phyloP scores from a whole-genome alignment of 1,139 yeast species.

The Kluyveromyces sp. region DNA sequence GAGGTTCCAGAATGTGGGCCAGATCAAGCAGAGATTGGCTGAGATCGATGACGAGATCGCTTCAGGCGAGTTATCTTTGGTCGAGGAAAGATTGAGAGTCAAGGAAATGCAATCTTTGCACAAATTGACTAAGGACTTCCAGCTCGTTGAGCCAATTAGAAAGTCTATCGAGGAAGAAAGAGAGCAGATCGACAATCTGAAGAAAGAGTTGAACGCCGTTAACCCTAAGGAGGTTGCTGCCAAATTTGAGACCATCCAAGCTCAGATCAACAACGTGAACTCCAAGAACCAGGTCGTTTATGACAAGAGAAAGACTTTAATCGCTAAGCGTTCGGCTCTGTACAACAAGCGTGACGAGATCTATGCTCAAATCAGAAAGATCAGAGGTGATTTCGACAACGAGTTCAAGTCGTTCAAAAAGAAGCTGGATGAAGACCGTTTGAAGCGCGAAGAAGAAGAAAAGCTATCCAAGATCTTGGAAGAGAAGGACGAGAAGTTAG shows the following conservation, averaged over 20 bases:
- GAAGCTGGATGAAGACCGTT: constrained; percentile 61
- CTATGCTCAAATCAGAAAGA: constrained; percentile 54
- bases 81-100: constrained; percentile 81
- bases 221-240: constrained; percentile 57
- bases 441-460: constrained; percentile 65
- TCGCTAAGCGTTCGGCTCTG: constrained; percentile 60
- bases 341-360: constrained; percentile 65
- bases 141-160: constrained; percentile 67
- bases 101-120: constrained; percentile 82
- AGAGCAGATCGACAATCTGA: constrained; percentile 67
- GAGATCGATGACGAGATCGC: constrained; percentile 70
- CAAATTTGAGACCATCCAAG: constrained; percentile 48
- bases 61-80: constrained; percentile 76
- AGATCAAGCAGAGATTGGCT: constrained; percentile 67
- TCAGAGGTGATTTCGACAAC: constrained; percentile 61
- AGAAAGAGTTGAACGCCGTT: constrained; percentile 54
- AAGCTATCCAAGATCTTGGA: constrained; percentile 49
- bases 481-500: constrained; percentile 55
- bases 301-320: constrained; percentile 59
- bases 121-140: constrained; percentile 75
- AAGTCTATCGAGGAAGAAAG: constrained; percentile 75
- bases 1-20: constrained; percentile 64
- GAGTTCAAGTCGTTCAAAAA: constrained; percentile 66
- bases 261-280: constrained; percentile 55
- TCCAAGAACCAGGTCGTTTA: constrained; percentile 56